Evolutionary conservation across 106 monocot genomes (phyloP), one percentile per base, ranked within the genome.

Genomic region (Gastrodia elata): DNA sequence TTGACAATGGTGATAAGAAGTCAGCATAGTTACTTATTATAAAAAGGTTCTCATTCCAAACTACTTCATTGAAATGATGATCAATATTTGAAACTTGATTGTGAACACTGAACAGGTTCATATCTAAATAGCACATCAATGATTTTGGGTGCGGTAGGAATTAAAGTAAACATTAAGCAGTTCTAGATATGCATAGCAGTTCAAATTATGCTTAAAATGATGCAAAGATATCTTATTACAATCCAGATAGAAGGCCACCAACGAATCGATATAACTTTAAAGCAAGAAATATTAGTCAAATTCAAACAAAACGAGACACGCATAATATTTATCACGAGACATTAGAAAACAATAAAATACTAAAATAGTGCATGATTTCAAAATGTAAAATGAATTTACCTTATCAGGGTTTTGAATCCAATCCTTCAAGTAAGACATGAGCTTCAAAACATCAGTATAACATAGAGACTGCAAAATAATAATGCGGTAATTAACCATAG

Each of bases 401-500:
- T 96, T 92, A 73, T 79, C 81, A 77, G 82, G 80, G 81, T 84
- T 88, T 72, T 39, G 74, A 27, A 79, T 78, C 96, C 96, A 96
- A 39, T 83, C 87, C 77, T 90, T 92, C 87, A 92, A 79, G 79
- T 86, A 92, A 76, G 89, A 82, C 69, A 92, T 84, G 61, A 96
- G 76, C 81, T 92, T 92, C 79, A 96, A 74, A 14, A 84, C 85
- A 80, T 96, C 96, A 64, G 96, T 86, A 76, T 92, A 96, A 58
- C 92, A 85, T 76, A 96, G 84, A 33, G 92, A 86, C 96, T 96
- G 87, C 80, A 38, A 22, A 68, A 37, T 18, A 37, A 10, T 5
- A 52, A 52, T 22, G 9, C 2, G 1, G 52, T 22, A 52, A 52
- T n/a, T 24, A 52, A 6, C 1, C n/a, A 22, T n/a, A 22, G 5